Evolutionary conservation across 345 rosid genomes (phyloP).

Genomic region (Citrus maxima): DNA sequence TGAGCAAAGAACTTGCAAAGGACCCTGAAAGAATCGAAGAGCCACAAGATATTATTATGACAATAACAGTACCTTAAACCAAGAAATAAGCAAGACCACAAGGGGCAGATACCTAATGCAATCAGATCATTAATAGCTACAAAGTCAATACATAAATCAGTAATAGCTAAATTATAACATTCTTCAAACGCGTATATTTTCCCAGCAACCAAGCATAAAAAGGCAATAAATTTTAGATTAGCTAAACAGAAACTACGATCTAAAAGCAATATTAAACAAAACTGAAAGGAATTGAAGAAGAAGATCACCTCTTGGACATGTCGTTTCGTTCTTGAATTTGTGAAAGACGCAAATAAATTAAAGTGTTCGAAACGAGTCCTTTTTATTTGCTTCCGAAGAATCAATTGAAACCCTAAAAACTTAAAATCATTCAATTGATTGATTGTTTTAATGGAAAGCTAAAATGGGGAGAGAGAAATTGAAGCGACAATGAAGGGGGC

Average conservation of each 20-base stretch:
- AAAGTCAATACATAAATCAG: neutral
- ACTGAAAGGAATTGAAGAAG: neutral
- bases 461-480: constrained; percentile 3
- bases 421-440: neutral
- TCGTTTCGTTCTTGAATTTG: neutral
- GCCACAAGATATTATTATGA: neutral
- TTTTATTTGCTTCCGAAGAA: neutral
- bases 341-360: neutral
- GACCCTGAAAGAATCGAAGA: constrained; percentile 36
- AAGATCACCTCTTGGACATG: constrained; percentile 10
- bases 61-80: neutral
- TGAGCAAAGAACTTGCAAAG: constrained; percentile 87
- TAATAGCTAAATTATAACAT: neutral
- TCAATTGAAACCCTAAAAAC: constrained; percentile 9
- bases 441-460: neutral
- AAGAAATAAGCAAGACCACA: neutral
- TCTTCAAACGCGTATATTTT: neutral
- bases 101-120: neutral
- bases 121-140: neutral
- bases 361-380: neutral
- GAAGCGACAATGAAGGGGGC: constrained; percentile 12
- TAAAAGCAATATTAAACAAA: neutral
- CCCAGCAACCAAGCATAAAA: neutral
- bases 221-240: neutral
- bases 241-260: neutral